A percentile compares a stretch with the other conserved stretches of the same genome.
These are phyloP conservation scores for Dendrobium officinale DNA, from an alignment of 106 monocot species.

Conservation along the genomic window DNA sequence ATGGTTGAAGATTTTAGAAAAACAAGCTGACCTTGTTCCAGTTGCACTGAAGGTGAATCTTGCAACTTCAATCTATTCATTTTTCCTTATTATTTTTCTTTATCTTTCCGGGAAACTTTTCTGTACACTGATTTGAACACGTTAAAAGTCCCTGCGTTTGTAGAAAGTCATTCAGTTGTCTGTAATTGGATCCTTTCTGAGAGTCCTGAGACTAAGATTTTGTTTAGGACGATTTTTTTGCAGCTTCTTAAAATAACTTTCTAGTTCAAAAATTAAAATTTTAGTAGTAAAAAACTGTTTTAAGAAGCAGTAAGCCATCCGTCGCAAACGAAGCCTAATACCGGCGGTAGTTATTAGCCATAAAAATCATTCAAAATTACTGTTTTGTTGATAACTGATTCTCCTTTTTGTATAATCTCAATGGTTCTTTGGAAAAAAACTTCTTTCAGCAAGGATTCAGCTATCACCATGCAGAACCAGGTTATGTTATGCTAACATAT, in stretches of 20 bases:
- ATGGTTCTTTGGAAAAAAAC: neutral
- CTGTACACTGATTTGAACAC: neutral
- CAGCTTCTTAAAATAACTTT: too few species aligned
- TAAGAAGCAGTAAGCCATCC: too few species aligned
- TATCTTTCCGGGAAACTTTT: neutral
- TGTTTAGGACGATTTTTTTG: too few species aligned
- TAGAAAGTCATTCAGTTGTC: too few species aligned
- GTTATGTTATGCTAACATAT: conserved; percentile 70
- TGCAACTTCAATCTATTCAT: neutral
- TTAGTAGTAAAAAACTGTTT: too few species aligned
- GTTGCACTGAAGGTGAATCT: conserved; percentile 57
- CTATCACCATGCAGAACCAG: conserved; percentile 82
- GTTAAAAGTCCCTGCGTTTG: too few species aligned
- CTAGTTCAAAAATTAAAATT: too few species aligned
- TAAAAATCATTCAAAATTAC: neutral
- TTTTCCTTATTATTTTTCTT: neutral
- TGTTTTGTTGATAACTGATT: neutral
- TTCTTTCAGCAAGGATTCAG: conserved; percentile 63
- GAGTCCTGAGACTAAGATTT: too few species aligned
- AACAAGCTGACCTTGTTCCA: conserved; percentile 74
- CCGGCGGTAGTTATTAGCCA: too few species aligned
- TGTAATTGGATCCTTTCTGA: too few species aligned
- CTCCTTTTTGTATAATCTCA: neutral
- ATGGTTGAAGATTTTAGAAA: conserved; percentile 65
- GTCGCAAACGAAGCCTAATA: too few species aligned